Conservation (phyloP, 1,139 yeast species). For the Suhomyces ambrosiae region DNA sequence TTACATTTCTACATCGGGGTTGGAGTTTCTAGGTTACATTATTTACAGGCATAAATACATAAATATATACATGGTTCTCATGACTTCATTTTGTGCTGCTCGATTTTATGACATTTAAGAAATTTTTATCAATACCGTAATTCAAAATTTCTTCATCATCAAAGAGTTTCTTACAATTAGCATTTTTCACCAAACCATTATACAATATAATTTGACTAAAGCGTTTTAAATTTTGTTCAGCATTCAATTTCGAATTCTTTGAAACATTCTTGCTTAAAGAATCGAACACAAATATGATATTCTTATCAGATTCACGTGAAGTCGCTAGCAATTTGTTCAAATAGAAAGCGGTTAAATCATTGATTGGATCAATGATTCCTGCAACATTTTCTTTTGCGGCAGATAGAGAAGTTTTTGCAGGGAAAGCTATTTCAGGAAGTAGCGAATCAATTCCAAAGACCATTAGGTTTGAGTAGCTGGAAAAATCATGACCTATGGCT, state of each 20-base stretch:
- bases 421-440: slow-evolving; percentile 27
- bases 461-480: slow-evolving; percentile 20
- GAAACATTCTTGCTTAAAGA: slow-evolving; percentile 3
- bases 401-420: background rate
- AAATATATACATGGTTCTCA: slow-evolving; percentile 2
- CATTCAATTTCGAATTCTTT: background rate
- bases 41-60: slow-evolving; percentile 5
- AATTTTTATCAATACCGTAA: slow-evolving; percentile 11
- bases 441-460: slow-evolving; percentile 28
- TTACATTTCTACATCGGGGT: background rate
- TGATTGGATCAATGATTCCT: slow-evolving; percentile 29
- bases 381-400: slow-evolving; percentile 12
- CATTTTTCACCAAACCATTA: slow-evolving; percentile 16
- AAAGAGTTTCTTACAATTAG: background rate
- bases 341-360: slow-evolving; percentile 27
- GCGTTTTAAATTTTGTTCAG: slow-evolving; percentile 17
- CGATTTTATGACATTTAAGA: slow-evolving; percentile 2
- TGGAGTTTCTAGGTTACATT: slow-evolving; percentile 2
- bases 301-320: slow-evolving; percentile 13
- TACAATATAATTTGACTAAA: slow-evolving; percentile 21
- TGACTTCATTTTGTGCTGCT: slow-evolving; percentile 4
- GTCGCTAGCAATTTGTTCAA: slow-evolving; percentile 19
- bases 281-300: slow-evolving; percentile 19
- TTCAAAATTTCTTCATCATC: slow-evolving; percentile 1
- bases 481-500: slow-evolving; percentile 21